These are phyloP conservation scores for Nicotiana otophora DNA, from an alignment of 257 asterid species.

Conservation along the genomic window DNA sequence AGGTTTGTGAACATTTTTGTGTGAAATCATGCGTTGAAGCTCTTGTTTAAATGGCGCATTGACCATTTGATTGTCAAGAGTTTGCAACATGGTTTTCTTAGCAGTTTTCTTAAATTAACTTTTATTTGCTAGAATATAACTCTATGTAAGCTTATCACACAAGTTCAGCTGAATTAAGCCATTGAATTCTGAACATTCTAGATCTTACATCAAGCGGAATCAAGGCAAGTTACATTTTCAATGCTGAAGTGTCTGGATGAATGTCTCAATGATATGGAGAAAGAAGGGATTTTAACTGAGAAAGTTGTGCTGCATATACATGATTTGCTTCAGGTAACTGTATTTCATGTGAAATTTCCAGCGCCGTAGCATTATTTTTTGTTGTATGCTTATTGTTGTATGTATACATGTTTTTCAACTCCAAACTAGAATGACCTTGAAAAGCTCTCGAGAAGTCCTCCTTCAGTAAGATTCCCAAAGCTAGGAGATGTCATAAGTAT, in stretches of 20 bases:
- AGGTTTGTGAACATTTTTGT: not conserved
- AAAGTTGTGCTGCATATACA: slow-evolving; percentile 5
- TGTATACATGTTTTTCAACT: not conserved
- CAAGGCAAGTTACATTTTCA: slow-evolving; percentile 10
- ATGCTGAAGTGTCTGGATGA: slow-evolving; percentile 3
- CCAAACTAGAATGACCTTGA: slow-evolving; percentile 9
- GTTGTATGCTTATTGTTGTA: not conserved
- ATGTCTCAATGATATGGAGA: slow-evolving; percentile 5
- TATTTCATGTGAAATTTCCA: not conserved
- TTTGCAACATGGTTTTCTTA: not conserved
- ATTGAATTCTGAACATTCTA: not conserved
- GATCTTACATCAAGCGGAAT: not conserved
- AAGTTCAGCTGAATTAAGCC: not conserved
- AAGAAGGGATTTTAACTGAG: slow-evolving; percentile 6
- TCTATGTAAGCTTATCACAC: not conserved
- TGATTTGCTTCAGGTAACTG: slow-evolving; percentile 7
- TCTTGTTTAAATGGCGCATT: not conserved
- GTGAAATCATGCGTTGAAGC: not conserved
- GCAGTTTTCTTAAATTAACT: not conserved
- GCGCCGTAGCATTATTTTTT: not conserved
- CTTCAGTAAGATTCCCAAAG: not conserved
- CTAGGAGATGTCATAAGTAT: not conserved
- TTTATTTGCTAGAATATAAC: not conserved
- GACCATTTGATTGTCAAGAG: not conserved
- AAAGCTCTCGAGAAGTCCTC: slow-evolving; percentile 2